Base-by-base conservation (phyloP, 2,329 filamentous ascomycete genomes). In the Arthrobotrys megalospora region DNA sequence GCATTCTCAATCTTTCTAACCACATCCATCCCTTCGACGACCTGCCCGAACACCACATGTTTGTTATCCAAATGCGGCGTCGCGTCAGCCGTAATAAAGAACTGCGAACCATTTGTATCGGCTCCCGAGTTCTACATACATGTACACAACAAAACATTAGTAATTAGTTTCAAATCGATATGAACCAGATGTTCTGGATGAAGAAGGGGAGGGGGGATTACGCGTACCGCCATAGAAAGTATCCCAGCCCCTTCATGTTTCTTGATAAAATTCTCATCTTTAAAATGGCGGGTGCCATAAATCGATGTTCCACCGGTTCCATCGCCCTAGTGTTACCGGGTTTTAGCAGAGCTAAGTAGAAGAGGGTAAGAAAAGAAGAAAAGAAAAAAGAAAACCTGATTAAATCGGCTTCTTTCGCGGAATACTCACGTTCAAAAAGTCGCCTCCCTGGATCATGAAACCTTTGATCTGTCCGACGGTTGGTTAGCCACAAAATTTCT, bases 381-480 rank as follows among this genome's bases (percentile, higher is more conserved):
- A 48, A 41, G 7, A 10, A 16, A 28, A 28, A 28, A 28, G 24
- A 28, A 28, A 28, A 28, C 24, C 24, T 28, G 24, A 28, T 28
- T 14, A 62, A 16, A n/a, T 48, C 8, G n/a, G 16, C 14, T 2
- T 21, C 6, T 7, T n/a, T n/a, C 11, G 55, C 5, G 16, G 38
- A 47, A 28, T 19, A 48, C 76, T 60, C 75, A 79, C 76, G 82
- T 97, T 94, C 79, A 97, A 87, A 84, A 98, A 98, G 85, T 99
- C 96, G 67, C 96, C 96, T 53, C 95, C 95, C 85, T 99, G 96
- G 82, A 96, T 92, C 95, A 98, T 98, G 86, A 98, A 97, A 82
- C 93, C 92, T 85, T 92, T 93, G 84, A 97, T 97, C 93, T 96
- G 50, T 69, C 36, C 64, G 24, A 64, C 28, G 14, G n/a, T 34